These are phyloP conservation scores for Linanthus parryae DNA, from an alignment of 148 eudicot genomes.

Conservation along the genomic window DNA sequence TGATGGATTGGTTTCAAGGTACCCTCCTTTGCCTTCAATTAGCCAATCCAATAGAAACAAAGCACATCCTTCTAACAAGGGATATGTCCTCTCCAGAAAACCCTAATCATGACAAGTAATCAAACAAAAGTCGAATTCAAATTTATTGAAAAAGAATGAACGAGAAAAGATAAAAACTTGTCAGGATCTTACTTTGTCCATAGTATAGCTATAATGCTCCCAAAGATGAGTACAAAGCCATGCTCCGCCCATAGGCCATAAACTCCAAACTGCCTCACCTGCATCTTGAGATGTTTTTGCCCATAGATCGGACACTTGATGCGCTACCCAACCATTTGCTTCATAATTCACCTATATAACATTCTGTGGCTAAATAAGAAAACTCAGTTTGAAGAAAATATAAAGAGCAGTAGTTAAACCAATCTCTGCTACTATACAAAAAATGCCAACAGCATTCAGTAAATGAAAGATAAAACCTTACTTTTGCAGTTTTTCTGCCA, in stretches of 20 bases:
- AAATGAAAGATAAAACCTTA: too few relatives aligned
- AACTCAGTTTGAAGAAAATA: too few relatives aligned
- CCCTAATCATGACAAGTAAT: too few relatives aligned
- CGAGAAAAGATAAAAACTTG: too few relatives aligned
- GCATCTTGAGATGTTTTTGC: constrained; percentile 76
- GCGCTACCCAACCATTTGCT: constrained; percentile 85
- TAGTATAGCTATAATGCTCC: constrained; percentile 76
- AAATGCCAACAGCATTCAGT: too few relatives aligned
- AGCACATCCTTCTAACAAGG: constrained; percentile 58
- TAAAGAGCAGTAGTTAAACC: too few relatives aligned
- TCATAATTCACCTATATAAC: constrained; percentile 64
- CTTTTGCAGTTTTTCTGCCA: constrained; percentile 68
- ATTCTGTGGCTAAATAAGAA: constrained; percentile 23
- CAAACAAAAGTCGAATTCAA: too few relatives aligned
- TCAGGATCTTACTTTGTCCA: constrained; percentile 51
- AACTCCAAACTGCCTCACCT: constrained; percentile 76
- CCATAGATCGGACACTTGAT: constrained; percentile 84
- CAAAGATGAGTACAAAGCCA: constrained; percentile 96
- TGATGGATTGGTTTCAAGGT: constrained; percentile 80
- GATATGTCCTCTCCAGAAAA: constrained; percentile 53
- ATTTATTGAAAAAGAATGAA: too few relatives aligned
- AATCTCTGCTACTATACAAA: too few relatives aligned
- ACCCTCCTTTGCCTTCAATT: constrained; percentile 53
- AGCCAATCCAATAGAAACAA: constrained; percentile 76
- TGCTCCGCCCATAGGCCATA: constrained; percentile 97